Conservation (phyloP, 306 rosid species). For the Styphnolobium japonicum region DNA sequence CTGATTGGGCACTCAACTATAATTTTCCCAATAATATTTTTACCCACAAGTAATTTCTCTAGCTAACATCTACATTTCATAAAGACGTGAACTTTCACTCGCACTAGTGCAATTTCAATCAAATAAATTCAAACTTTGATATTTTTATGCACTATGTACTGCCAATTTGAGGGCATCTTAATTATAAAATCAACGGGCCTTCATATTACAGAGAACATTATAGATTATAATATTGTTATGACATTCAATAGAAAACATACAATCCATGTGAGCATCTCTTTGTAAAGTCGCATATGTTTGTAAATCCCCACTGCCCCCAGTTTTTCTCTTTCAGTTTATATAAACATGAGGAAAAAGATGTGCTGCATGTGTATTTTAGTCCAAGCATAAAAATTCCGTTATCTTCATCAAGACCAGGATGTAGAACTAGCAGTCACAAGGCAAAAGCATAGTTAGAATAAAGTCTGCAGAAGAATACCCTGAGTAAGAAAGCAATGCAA, state of each 20-base stretch:
- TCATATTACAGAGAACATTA: background rate
- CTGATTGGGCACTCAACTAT: background rate
- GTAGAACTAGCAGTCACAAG: background rate
- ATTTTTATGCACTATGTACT: background rate
- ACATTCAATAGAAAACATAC: background rate
- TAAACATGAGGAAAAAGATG: constrained; percentile 1
- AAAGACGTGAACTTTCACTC: background rate
- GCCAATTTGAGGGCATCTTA: background rate
- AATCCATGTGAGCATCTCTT: background rate
- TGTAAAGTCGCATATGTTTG: background rate
- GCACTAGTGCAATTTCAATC: background rate
- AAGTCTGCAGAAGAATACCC: constrained; percentile 52
- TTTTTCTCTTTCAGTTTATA: background rate
- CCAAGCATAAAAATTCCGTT: background rate
- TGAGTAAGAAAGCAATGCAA: constrained; percentile 89
- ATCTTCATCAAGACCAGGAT: constrained; percentile 19
- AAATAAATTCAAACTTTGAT: background rate
- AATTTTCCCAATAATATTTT: background rate
- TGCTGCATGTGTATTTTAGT: background rate
- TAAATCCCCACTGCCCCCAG: background rate
- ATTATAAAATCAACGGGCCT: background rate
- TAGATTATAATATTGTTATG: background rate
- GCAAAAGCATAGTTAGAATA: background rate
- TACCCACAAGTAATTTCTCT: background rate
- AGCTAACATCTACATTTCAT: background rate